phyloP scores from a whole-genome alignment of 352 stramenopile genomes.

The Lagenidium giganteum region DNA sequence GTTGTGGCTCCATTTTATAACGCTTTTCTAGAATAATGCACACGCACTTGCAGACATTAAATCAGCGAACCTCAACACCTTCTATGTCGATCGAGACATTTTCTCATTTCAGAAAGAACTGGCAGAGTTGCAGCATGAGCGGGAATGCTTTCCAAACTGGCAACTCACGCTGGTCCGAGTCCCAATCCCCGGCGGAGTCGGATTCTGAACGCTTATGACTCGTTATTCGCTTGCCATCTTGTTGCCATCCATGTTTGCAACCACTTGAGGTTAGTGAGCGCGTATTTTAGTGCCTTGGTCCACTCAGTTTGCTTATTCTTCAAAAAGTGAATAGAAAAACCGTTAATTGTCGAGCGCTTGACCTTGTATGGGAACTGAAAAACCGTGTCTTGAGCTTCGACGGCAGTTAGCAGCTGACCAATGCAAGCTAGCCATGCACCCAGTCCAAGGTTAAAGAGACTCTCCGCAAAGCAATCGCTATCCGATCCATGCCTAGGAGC shows the following conservation, averaged over 20 bases:
- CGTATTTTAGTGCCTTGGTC: slow-evolving; percentile 56
- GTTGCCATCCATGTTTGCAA: slow-evolving; percentile 63
- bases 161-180: no score
- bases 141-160: no score
- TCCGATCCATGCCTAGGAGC: slow-evolving; percentile 73
- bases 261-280: slow-evolving; percentile 58
- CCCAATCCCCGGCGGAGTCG: no score
- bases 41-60: no score
- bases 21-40: no score
- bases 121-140: no score
- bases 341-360: slow-evolving; percentile 60
- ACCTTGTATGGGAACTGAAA: slow-evolving; percentile 82
- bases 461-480: slow-evolving; percentile 80
- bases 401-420: slow-evolving; percentile 53
- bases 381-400: slow-evolving; percentile 44
- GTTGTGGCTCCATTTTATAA: no score
- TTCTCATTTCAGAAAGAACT: no score
- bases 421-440: slow-evolving; percentile 78
- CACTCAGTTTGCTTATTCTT: slow-evolving; percentile 81
- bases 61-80: no score
- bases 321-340: slow-evolving; percentile 67
- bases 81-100: no score
- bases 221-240: slow-evolving; percentile 14
- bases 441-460: slow-evolving; percentile 82
- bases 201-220: no score